Percentiles rank a stretch among this genome's conserved stretches.
phyloP scores from a whole-genome alignment of 2,329 filamentous ascomycete genomes.

The Trichophaea hybrida region DNA sequence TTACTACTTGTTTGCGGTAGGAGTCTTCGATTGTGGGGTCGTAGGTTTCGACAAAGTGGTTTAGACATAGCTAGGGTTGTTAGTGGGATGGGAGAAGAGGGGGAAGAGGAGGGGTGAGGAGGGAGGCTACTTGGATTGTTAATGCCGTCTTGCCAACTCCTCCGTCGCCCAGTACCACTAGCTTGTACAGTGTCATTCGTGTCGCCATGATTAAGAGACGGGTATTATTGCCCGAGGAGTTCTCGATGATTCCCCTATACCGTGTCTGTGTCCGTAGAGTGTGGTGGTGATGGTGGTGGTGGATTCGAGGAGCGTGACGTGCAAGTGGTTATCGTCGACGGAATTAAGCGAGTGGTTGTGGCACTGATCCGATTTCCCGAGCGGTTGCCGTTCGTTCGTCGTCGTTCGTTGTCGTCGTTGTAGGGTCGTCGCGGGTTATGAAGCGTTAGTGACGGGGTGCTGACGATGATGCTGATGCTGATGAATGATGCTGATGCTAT shows the following conservation, averaged over 20 bases:
- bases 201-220: constrained; percentile 15
- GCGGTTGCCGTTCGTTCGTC: too few species aligned
- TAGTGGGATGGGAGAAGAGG: background rate
- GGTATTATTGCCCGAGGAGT: background rate
- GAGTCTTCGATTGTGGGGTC: constrained; percentile 81
- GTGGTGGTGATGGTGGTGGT: too few species aligned
- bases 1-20: constrained; percentile 79
- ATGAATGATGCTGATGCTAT: too few species aligned
- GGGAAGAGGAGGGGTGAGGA: constrained; percentile 9
- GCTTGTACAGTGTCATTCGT: constrained; percentile 89
- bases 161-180: constrained; percentile 89
- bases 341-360: too few species aligned
- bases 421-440: too few species aligned
- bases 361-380: too few species aligned
- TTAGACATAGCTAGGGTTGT: constrained; percentile 61
- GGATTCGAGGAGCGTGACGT: too few species aligned
- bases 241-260: background rate
- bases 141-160: constrained; percentile 88
- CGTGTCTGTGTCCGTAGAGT: background rate
- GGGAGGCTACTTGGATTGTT: constrained; percentile 53
- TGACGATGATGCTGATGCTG: too few species aligned
- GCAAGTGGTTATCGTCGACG: too few species aligned
- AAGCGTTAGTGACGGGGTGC: too few species aligned
- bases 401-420: too few species aligned
- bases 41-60: constrained; percentile 96